phyloP scores from a whole-genome alignment of 2,329 filamentous ascomycete genomes.

The Penicillium janthinellum region DNA sequence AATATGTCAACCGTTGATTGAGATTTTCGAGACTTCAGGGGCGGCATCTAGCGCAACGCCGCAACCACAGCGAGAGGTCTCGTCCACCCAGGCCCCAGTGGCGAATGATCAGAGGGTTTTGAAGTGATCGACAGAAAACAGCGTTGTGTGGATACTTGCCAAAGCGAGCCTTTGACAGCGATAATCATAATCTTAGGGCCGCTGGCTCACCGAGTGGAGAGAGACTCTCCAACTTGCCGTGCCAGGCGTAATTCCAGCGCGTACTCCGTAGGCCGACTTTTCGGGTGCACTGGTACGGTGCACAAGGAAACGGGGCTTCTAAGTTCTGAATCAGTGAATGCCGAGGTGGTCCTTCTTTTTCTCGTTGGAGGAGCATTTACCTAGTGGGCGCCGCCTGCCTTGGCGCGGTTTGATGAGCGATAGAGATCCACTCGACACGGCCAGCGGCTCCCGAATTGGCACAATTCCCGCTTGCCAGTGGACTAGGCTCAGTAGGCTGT shows the following conservation, averaged over 20 bases:
- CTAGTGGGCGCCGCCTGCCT: background rate
- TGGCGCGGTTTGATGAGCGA: slow-evolving; percentile 2
- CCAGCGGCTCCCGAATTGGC: background rate
- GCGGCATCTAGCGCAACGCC: background rate
- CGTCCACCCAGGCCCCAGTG: background rate
- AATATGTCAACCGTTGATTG: background rate
- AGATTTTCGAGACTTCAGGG: background rate
- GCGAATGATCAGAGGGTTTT: background rate
- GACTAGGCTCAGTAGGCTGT: background rate
- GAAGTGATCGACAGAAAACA: background rate
- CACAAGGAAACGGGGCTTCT: background rate
- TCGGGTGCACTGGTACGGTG: background rate
- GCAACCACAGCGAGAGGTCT: background rate
- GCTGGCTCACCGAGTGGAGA: background rate
- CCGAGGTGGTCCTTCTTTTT: background rate
- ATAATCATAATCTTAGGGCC: background rate
- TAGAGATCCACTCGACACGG: background rate
- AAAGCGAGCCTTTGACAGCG: background rate
- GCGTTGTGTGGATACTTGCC: background rate
- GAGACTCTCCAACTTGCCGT: background rate
- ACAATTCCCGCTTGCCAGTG: background rate
- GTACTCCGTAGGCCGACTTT: background rate
- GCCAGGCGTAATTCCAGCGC: background rate
- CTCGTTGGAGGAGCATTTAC: slow-evolving; percentile 5
- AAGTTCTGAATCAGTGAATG: background rate